phyloP scores from a whole-genome alignment of 495 filamentous ascomycete genomes.

The Thozetella sp. region DNA sequence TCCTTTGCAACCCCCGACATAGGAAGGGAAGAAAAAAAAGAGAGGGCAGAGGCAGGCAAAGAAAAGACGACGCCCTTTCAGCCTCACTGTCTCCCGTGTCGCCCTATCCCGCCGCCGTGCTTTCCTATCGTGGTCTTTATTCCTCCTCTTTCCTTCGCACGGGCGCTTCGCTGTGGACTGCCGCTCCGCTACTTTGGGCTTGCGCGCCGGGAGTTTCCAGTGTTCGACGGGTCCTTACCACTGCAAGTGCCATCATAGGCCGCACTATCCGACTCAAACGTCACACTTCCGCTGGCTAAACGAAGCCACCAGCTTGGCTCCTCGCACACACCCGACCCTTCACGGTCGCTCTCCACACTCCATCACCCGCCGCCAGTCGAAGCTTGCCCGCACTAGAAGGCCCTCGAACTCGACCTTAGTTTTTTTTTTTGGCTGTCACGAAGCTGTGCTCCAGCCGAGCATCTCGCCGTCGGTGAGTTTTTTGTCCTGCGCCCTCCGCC shows the following conservation, averaged over 20 bases:
- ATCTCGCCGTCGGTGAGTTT: background rate
- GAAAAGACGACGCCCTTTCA: too few relatives aligned
- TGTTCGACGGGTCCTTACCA: background rate
- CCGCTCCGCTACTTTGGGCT: background rate
- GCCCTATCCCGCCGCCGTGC: background rate
- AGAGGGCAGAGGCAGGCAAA: too few relatives aligned
- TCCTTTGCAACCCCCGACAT: background rate
- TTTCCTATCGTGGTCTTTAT: background rate
- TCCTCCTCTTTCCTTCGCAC: too few relatives aligned
- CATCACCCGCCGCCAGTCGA: background rate
- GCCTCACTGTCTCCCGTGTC: too few relatives aligned
- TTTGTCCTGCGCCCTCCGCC: too few relatives aligned
- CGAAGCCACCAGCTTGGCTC: background rate
- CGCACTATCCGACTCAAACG: conserved; percentile 3
- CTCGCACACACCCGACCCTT: background rate
- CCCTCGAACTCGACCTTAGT: background rate
- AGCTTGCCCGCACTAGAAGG: background rate
- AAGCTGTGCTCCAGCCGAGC: background rate
- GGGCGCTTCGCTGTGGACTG: background rate
- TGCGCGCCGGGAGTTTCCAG: background rate
- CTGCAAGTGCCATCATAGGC: background rate
- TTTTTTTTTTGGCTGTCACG: too few relatives aligned
- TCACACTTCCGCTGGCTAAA: background rate
- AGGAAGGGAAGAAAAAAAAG: background rate
- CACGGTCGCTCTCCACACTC: background rate